A percentile compares a stretch with the other conserved stretches of the same genome.
phyloP scores from a whole-genome alignment of 306 rosid genomes.

The Quercus glauca region DNA sequence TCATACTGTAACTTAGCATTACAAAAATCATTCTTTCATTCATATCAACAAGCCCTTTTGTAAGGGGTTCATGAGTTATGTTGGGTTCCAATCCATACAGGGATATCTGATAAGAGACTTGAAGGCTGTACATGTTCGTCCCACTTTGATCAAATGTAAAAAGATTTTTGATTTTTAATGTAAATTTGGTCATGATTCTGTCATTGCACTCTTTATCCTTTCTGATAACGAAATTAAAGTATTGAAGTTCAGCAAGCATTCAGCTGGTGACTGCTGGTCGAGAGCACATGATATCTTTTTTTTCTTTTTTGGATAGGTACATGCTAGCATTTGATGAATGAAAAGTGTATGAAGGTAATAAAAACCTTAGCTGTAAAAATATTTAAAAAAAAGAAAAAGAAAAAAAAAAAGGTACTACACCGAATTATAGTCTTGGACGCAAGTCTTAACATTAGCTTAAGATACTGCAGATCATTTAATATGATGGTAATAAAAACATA shows the following conservation, averaged over 20 bases:
- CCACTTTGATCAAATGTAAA: neutral
- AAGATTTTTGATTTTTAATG: neutral
- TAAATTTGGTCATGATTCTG: neutral
- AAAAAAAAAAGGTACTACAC: too few relatives aligned
- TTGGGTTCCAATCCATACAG: neutral
- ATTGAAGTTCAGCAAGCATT: neutral
- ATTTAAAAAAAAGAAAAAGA: too few relatives aligned
- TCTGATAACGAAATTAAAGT: neutral
- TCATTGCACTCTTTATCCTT: neutral
- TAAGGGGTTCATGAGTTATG: neutral
- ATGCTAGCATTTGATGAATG: too few relatives aligned
- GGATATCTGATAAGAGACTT: neutral
- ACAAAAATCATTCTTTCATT: constrained; percentile 28
- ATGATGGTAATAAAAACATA: too few relatives aligned
- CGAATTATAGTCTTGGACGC: too few relatives aligned
- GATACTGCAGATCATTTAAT: too few relatives aligned
- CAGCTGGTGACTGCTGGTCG: neutral
- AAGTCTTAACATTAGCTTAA: too few relatives aligned
- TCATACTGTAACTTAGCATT: constrained; percentile 8
- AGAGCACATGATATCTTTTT: too few relatives aligned
- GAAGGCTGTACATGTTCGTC: neutral
- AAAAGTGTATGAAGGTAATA: too few relatives aligned
- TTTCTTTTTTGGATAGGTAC: too few relatives aligned
- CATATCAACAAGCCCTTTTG: constrained; percentile 4
- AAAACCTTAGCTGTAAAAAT: too few relatives aligned